Conservation (phyloP, 345 rosid genomes). For the Populus ilicifolia region DNA sequence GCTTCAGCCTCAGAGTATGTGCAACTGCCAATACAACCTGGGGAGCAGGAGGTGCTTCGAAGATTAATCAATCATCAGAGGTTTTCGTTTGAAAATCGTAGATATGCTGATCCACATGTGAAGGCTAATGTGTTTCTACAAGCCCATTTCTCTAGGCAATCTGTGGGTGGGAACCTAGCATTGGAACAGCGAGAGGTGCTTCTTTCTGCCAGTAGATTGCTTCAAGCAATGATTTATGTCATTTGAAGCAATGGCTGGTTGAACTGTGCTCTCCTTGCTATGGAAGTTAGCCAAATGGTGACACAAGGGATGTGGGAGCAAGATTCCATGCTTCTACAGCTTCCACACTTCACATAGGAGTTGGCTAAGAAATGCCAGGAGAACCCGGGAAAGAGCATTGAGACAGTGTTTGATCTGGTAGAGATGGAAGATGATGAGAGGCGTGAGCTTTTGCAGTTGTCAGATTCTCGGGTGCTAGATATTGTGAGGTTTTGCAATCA, state of each 20-base stretch:
- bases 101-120: constrained; percentile 70
- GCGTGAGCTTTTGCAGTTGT: constrained; percentile 66
- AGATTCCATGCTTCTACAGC: constrained; percentile 84
- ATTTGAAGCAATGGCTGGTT: constrained; percentile 90
- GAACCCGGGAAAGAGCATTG: constrained; percentile 70
- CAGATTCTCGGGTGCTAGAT: constrained; percentile 61
- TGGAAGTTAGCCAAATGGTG: constrained; percentile 95
- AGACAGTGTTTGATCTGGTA: constrained; percentile 75
- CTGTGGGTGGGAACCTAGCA: constrained; percentile 63
- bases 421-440: constrained; percentile 94
- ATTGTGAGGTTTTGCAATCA: constrained; percentile 83
- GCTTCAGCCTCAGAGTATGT: constrained; percentile 90
- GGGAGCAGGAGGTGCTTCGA: constrained; percentile 81
- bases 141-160: constrained; percentile 89
- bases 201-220: constrained; percentile 63
- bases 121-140: constrained; percentile 90
- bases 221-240: constrained; percentile 90
- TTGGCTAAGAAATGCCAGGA: constrained; percentile 77
- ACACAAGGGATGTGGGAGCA: constrained; percentile 98
- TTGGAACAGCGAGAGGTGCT: constrained; percentile 83
- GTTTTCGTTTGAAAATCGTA: constrained; percentile 79
- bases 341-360: constrained; percentile 86
- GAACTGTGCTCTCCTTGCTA: constrained; percentile 80
- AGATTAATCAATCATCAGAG: constrained; percentile 83
- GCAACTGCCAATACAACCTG: constrained; percentile 69